A percentile compares a stretch with the other conserved stretches of the same genome.
Evolutionary conservation across 768 basidiomycete genomes (phyloP).

Genomic region (Aureoboletus auriporus): DNA sequence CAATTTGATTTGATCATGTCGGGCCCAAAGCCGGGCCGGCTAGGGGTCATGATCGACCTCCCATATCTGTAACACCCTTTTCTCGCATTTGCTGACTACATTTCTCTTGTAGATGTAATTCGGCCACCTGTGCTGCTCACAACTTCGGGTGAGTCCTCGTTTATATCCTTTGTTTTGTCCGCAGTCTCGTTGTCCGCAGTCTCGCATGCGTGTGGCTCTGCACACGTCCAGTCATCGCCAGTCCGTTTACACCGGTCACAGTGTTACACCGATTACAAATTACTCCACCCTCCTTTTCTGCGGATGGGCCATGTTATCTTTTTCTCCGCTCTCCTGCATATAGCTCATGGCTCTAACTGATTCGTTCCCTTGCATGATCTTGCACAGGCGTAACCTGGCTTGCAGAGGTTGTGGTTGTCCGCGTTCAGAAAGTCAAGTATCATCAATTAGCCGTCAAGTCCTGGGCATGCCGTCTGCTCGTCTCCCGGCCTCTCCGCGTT

Average conservation of each 20-base stretch:
- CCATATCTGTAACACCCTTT: constrained; percentile 7
- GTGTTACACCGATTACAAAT: constrained; percentile 23
- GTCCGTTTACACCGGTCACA: constrained; percentile 17
- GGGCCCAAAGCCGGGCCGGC: constrained; percentile 5
- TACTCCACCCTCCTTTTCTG: constrained; percentile 24
- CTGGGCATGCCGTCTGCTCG: constrained; percentile 20
- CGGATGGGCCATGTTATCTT: constrained; percentile 9
- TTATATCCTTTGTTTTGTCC: constrained; percentile 6
- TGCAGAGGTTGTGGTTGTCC: constrained; percentile 78
- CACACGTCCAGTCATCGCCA: neutral
- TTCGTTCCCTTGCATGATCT: constrained; percentile 45
- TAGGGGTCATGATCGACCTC: constrained; percentile 15
- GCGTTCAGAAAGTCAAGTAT: constrained; percentile 36
- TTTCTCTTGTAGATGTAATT: constrained; percentile 49
- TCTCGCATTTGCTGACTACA: constrained; percentile 6
- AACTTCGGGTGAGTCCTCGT: constrained; percentile 72
- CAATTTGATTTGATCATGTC: constrained; percentile 17
- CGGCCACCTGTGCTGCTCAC: constrained; percentile 70
- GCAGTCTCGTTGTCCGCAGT: neutral
- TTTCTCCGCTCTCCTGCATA: constrained; percentile 10
- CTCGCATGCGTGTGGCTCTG: neutral
- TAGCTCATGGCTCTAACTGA: constrained; percentile 40
- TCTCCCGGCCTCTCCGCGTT: constrained; percentile 25
- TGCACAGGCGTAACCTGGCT: constrained; percentile 65
- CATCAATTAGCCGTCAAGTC: constrained; percentile 30